These are phyloP conservation scores for Alternaria solani DNA, from an alignment of 2,329 filamentous ascomycete species.

Conservation along the genomic window DNA sequence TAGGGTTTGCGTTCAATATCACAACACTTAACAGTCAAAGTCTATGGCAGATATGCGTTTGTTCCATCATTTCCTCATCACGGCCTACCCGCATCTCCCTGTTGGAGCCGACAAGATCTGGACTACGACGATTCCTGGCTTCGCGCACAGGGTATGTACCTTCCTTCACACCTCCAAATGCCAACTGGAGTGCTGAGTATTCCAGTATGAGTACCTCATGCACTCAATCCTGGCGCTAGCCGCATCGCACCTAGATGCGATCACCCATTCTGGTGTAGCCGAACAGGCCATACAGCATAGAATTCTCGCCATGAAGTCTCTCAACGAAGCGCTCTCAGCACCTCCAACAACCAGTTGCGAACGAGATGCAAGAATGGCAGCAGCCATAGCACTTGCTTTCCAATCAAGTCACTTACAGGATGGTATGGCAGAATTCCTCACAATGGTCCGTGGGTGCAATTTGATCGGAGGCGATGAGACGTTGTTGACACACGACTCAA, in stretches of 20 bases:
- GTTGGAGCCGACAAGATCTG: conserved; percentile 71
- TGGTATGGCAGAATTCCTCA: conserved; percentile 48
- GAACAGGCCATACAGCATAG: conserved; percentile 70
- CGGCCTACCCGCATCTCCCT: conserved; percentile 70
- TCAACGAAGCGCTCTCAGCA: conserved; percentile 50
- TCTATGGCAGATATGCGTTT: conserved; percentile 69
- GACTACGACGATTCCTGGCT: conserved; percentile 71
- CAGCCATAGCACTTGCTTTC: conserved; percentile 48
- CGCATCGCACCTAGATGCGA: conserved; percentile 68
- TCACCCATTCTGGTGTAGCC: conserved; percentile 60
- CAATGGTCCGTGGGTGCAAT: conserved; percentile 50
- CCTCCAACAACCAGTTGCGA: conserved; percentile 43
- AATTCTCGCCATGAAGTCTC: conserved; percentile 66
- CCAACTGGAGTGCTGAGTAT: conserved; percentile 15
- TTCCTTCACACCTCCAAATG: background rate
- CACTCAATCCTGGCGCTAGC: conserved; percentile 74
- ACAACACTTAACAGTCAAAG: conserved; percentile 30
- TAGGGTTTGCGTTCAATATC: conserved; percentile 7
- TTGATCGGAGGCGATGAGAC: conserved; percentile 43
- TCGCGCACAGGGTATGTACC: conserved; percentile 68
- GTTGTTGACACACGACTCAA: conserved; percentile 30
- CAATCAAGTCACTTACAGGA: conserved; percentile 51
- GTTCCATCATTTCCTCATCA: conserved; percentile 71
- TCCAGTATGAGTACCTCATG: conserved; percentile 71
- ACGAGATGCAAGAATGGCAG: conserved; percentile 49